Evolutionary conservation across 164 flowering plant species (phyloP).

Genomic region (Nymphaea thermarum): DNA sequence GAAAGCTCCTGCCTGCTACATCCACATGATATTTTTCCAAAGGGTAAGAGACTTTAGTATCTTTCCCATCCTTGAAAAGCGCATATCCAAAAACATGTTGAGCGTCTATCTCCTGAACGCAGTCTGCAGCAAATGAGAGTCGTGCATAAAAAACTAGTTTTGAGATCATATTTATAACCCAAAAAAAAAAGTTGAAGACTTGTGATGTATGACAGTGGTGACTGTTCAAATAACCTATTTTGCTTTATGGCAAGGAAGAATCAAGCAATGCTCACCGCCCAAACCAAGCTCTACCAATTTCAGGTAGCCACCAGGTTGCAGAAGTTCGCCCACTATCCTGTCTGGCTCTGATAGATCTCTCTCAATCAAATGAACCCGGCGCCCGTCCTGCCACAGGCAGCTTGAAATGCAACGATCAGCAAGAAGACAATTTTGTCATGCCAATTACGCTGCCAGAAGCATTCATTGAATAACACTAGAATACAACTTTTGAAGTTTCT

Average conservation of each 20-base stretch:
- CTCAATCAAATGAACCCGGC: constrained; percentile 76
- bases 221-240: neutral
- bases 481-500: no score
- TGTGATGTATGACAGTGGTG: no score
- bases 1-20: constrained; percentile 93
- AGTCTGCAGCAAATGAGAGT: constrained; percentile 37
- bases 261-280: constrained; percentile 34
- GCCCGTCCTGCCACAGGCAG: constrained; percentile 53
- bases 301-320: constrained; percentile 96
- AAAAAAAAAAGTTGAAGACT: no score
- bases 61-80: constrained; percentile 77
- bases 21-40: constrained; percentile 77
- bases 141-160: no score
- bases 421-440: no score
- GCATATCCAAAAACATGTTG: constrained; percentile 89
- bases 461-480: no score
- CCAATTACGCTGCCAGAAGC: no score
- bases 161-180: no score
- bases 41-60: constrained; percentile 64
- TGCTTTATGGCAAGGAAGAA: neutral
- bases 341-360: constrained; percentile 89
- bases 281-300: constrained; percentile 81
- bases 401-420: neutral
- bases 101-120: constrained; percentile 85
- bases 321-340: constrained; percentile 87